Conservation (phyloP, 306 rosid genomes). For the Cajanus cajan region DNA sequence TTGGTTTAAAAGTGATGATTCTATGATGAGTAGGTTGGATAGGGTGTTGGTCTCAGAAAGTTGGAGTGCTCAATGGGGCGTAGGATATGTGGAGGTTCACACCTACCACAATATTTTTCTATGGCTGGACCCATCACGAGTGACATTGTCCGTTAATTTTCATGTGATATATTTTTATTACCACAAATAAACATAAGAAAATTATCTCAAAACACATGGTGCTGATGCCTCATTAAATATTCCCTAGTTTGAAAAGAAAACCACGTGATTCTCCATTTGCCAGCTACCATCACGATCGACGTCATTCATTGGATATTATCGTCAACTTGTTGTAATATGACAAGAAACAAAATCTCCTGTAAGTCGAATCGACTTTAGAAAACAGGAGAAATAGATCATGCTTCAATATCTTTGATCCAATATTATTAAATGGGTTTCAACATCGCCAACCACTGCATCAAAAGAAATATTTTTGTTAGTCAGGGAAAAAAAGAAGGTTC, state of each 20-base stretch:
- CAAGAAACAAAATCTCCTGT: not conserved
- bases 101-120: no score
- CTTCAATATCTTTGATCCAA: not conserved
- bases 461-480: not conserved
- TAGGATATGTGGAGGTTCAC: no score
- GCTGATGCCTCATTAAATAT: not conserved
- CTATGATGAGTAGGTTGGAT: no score
- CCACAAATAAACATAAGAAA: not conserved
- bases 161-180: not conserved
- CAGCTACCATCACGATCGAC: slow-evolving; percentile 6
- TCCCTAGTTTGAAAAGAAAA: not conserved
- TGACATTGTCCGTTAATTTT: not conserved
- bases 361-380: not conserved
- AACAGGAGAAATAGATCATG: not conserved
- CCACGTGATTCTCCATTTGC: slow-evolving; percentile 28
- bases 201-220: not conserved
- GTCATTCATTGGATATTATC: not conserved
- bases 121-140: no score
- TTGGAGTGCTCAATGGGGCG: no score
- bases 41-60: no score
- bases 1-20: no score
- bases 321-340: not conserved
- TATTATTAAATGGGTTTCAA: not conserved
- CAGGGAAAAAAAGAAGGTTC: not conserved
- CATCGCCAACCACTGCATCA: not conserved